Conservation (phyloP, 768 basidiomycete genomes). For the Trametes cingulata region DNA sequence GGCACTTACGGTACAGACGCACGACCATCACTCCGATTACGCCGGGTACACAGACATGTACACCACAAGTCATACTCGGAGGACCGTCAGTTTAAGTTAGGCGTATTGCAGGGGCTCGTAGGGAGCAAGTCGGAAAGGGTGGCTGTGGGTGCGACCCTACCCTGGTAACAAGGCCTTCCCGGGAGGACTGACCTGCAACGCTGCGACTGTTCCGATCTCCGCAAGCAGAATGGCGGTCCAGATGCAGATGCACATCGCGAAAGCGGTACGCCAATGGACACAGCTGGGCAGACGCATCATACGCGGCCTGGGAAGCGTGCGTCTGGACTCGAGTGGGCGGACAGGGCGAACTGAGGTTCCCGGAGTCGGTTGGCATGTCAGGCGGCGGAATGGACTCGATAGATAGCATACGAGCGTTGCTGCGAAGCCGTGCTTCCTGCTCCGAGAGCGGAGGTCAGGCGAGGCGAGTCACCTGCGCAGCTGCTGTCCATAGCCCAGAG, state of each 20-base stretch:
- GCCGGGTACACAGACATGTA: too few species aligned
- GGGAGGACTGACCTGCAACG: neutral
- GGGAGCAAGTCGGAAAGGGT: neutral
- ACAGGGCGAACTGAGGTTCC: neutral
- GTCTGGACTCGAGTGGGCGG: neutral
- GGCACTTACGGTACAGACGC: too few species aligned
- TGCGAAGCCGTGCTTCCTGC: neutral
- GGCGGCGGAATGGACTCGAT: neutral
- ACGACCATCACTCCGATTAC: too few species aligned
- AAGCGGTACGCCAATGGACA: conserved; percentile 10
- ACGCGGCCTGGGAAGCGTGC: neutral
- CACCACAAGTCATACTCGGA: too few species aligned
- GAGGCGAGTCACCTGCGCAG: too few species aligned
- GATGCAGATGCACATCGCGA: conserved; percentile 12
- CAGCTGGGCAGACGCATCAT: neutral
- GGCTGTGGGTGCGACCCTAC: neutral
- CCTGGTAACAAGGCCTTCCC: conserved; percentile 5
- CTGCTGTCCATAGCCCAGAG: too few species aligned
- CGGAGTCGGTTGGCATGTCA: neutral
- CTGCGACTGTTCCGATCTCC: conserved; percentile 7
- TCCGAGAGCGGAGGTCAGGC: neutral
- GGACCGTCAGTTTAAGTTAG: too few species aligned
- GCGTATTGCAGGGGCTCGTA: too few species aligned
- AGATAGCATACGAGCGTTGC: neutral
- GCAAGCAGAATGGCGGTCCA: conserved; percentile 13